A percentile compares a stretch with the other conserved stretches of the same genome.
These are phyloP conservation scores for Dendrobium chrysotoxum DNA, from an alignment of 106 monocot species.

Conservation along the genomic window DNA sequence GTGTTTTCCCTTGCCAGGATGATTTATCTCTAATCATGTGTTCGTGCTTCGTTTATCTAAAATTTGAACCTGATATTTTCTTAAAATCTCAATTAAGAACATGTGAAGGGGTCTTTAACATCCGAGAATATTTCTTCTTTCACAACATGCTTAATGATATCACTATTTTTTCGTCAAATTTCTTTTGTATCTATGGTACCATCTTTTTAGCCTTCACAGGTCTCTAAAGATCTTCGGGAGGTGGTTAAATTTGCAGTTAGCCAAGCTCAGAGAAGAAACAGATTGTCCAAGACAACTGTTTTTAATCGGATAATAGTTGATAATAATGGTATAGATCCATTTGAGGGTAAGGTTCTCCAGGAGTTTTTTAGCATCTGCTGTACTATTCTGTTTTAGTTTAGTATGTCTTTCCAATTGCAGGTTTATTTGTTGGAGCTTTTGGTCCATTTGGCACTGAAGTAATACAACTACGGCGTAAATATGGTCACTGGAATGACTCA, in stretches of 20 bases:
- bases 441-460: constrained; percentile 87
- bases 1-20: too few relatives aligned
- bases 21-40: too few relatives aligned
- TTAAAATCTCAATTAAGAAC: too few relatives aligned
- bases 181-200: neutral
- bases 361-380: neutral
- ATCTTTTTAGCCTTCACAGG: constrained; percentile 18
- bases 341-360: constrained; percentile 45
- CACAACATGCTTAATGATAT: too few relatives aligned
- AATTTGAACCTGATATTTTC: too few relatives aligned
- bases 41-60: too few relatives aligned
- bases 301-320: constrained; percentile 63
- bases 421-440: constrained; percentile 87
- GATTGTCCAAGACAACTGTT: constrained; percentile 44
- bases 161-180: neutral
- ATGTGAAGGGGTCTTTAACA: too few relatives aligned
- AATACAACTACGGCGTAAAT: constrained; percentile 71
- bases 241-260: constrained; percentile 70
- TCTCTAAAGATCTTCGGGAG: constrained; percentile 65
- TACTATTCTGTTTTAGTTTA: neutral
- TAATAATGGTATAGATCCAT: constrained; percentile 58
- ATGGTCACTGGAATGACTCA: constrained; percentile 66
- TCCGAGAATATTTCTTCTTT: too few relatives aligned
- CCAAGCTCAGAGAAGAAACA: constrained; percentile 64
- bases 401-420: constrained; percentile 20